Evolutionary conservation across 768 basidiomycete genomes (phyloP), one percentile per base, ranked within the genome.

Genomic region (Lentinula sp.): DNA sequence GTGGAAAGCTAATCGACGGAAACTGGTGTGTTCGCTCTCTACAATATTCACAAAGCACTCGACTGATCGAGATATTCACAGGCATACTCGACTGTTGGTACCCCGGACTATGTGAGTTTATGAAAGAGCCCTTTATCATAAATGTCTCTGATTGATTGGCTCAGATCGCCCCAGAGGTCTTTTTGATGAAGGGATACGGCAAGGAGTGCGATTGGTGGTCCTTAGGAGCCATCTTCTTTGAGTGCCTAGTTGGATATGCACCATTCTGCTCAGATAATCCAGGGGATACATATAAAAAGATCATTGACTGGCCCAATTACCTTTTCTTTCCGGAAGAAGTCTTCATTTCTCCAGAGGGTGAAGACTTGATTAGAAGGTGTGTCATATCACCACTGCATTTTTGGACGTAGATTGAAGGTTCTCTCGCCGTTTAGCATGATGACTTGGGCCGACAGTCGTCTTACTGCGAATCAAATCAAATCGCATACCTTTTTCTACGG

Each of bases 151-250:
- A 53, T 28, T 23, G 31, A 21, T 51, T 28, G 21, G 6, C 8
- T 43, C 84, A 96, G 83, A 98, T 98, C 68, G 95, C 95, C 0
- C 95, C 95, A 3, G 95, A 98, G 69, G 96, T 98, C 66, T 98
- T 99, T 81, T 75, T 94, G 71, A 89, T 96, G 78, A 90, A 96
- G 70, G 96, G 96, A 4, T 99, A 99, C 67, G 94, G 95, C 51
- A 95, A 96, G 74, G 96, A 98, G 74, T 98, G 96, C 70, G 96
- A 99, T 74, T 99, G 96, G 96, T 99, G 96, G 96, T 98, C 96
- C 40, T 76, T 99, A 59, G 96, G 96, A 11, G 95, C 96, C 5
- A 98, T 99, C 73, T 97, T 95, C 87, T 99, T 95, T 70, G 96
- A 99, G 74, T 98, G 96, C 74, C 80, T 99, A 39, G 94, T 98